phyloP scores from a whole-genome alignment of 2,329 filamentous ascomycete genomes.

The Fusarium haematococcum region DNA sequence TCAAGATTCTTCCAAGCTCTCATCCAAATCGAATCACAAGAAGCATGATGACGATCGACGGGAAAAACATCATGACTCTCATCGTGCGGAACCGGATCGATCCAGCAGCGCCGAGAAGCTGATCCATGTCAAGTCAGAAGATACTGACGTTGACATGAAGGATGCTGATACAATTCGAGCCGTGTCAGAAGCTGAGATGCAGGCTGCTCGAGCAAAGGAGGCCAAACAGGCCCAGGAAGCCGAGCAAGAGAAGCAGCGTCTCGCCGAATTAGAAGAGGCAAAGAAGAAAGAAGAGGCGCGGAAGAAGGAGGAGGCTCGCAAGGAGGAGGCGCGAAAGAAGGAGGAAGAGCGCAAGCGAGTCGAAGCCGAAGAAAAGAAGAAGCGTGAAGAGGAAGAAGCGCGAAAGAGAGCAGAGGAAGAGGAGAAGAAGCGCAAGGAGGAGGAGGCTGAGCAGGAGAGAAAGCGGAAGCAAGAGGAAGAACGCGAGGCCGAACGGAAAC shows the following conservation, averaged over 20 bases:
- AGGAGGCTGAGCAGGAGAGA: slow-evolving; percentile 48
- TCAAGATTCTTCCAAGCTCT: slow-evolving; percentile 55
- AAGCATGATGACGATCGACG: slow-evolving; percentile 56
- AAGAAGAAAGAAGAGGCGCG: slow-evolving; percentile 51
- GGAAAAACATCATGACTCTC: slow-evolving; percentile 55
- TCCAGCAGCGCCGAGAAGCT: slow-evolving; percentile 57
- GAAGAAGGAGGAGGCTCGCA: slow-evolving; percentile 50
- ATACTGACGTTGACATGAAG: slow-evolving; percentile 67
- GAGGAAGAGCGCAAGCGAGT: slow-evolving; percentile 48
- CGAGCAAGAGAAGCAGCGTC: slow-evolving; percentile 42
- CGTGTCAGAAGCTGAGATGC: slow-evolving; percentile 42
- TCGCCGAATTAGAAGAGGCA: slow-evolving; percentile 48
- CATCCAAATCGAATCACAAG: slow-evolving; percentile 50
- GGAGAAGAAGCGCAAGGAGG: slow-evolving; percentile 49
- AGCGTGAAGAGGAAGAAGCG: slow-evolving; percentile 39
- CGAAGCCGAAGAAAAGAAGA: slow-evolving; percentile 46
- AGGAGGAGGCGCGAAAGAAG: slow-evolving; percentile 50
- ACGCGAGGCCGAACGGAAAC: slow-evolving; percentile 51
- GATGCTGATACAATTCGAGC: slow-evolving; percentile 55
- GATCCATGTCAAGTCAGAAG: slow-evolving; percentile 69
- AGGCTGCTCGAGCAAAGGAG: slow-evolving; percentile 53
- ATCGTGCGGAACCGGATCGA: slow-evolving; percentile 57
- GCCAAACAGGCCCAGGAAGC: slow-evolving; percentile 22
- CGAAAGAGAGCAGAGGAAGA: slow-evolving; percentile 48
- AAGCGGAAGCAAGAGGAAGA: slow-evolving; percentile 47